Evolutionary conservation across 257 asterid species (phyloP).

Genomic region (Solanum commersonii): DNA sequence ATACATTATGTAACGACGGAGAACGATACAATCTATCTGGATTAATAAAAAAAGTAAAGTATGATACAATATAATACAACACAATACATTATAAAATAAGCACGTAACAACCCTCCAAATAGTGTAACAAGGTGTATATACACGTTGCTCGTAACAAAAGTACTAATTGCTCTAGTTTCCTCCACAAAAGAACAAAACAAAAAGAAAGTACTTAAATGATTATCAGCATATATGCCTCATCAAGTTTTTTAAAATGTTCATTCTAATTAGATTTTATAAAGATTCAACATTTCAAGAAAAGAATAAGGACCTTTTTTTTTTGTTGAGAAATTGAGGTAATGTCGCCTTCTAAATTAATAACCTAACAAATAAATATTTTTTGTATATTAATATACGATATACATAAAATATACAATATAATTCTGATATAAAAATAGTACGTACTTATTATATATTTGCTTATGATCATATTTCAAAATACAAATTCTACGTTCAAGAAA

Average conservation of each 20-base stretch:
- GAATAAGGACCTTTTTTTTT: not conserved
- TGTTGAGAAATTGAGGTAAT: not conserved
- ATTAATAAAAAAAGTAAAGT: no score
- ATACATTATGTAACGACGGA: no score
- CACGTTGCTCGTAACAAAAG: not conserved
- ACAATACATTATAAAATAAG: no score
- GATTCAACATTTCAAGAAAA: not conserved
- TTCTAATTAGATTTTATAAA: not conserved
- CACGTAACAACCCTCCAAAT: not conserved
- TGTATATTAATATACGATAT: not conserved
- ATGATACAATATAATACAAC: not conserved
- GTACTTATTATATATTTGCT: not conserved
- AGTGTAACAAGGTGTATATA: not conserved
- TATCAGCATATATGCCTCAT: not conserved
- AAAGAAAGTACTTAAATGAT: not conserved
- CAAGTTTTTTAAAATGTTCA: not conserved
- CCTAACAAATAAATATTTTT: not conserved
- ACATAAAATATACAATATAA: not conserved
- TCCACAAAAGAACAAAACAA: not conserved
- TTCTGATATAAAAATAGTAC: not conserved
- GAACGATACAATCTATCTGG: no score
- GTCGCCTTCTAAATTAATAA: not conserved
- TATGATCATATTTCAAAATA: not conserved
- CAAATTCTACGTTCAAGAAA: not conserved
- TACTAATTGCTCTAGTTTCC: not conserved